Base-by-base conservation (phyloP, 192 early-diverging fungal species). In the Linnemannia elongata region DNA sequence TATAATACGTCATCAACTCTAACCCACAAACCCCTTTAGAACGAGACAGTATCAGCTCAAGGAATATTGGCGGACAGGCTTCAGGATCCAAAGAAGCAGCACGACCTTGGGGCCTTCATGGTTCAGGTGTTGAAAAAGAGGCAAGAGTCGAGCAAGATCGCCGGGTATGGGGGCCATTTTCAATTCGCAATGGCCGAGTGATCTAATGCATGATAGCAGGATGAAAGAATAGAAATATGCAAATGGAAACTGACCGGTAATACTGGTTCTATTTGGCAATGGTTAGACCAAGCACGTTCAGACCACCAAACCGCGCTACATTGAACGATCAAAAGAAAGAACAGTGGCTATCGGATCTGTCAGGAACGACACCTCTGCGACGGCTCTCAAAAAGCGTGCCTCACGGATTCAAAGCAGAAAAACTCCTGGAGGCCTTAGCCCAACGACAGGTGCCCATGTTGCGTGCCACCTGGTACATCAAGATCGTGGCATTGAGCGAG, bases 391-490 rank as follows among this genome's bases (percentile, higher is more conserved):
- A 80, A 60, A 91, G 82, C 75, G 88, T 93, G 13, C 92, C 92
- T 20, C 91, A 91, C 81, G 91, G 92, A 18, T 88, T 93, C 72
- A 93, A 95, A 24, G 92, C 93, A 15, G 93, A 93, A 24, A 89
- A 92, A 27, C 78, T 96, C 57, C 71, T 95, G 9, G 94, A 95
- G 22, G 68, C 88, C 20, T 79, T 95, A 75, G 83, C 90, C 10
- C 71, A 80, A 55, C 85, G 92, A 47, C 82, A 86, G 41, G 94
- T 96, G 20, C 93, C 95, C 0, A 80, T 94, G 57, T 80, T 90
- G 33, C 88, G 94, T 18, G 93, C 95, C 0, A 80, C 94, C 12
- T 96, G 95, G 95, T 93, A 92, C 47, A 94, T 95, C 36, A 93
- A 94, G 54, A 89, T 95, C 36, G 90, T 93, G 17, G 94, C 94